Base-by-base conservation (phyloP, 176 grass and related monocot genomes). In the Ensete glaucum region DNA sequence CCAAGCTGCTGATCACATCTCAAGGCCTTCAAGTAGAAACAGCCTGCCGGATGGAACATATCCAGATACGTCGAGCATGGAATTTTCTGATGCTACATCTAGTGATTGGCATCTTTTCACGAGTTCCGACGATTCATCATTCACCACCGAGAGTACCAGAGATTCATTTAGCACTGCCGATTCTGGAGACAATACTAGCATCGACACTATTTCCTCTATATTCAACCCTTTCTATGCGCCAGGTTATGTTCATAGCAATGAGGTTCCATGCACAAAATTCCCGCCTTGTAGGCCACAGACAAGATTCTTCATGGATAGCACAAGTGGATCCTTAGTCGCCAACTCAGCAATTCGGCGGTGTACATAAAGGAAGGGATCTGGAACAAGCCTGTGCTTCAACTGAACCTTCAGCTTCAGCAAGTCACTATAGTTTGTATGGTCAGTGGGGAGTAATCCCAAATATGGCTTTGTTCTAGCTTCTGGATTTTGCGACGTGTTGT, bases 21-120 rank as follows among this genome's bases (percentile, higher is more conserved):
- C 79, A 24, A 62, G 59, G 74, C 19, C 74, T 29, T 76, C 48
- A 14, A 76, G 43, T 9, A 50, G 79, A 73, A 81, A 82, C 81
- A 76, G 80, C 72, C 54, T 20, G 1, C 68, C 13, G 0, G 81
- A 91, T 50, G 88, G 88, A 91, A 54, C 86, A 69, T 89, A 79
- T 82, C 77, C 85, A 52, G 87, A 85, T 79, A 85, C 88, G 20
- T 55, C 78, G 43, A 85, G 84, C 68, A 66, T 57, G 14, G 95
- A 99, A 78, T 91, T 94, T 81, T 99, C 96, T 11, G 96, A 99
- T 57, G 91, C 88, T 21, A 85, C 96, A 60, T 88, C 88, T 49
- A 95, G 96, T 34, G 96, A 99, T 79, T 89, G 96, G 96, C 91
- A 91, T 1, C 82, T 99, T 21, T 99, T 99, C 77, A 99, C 95